A percentile compares a stretch with the other conserved stretches of the same genome.
Conservation (phyloP, 768 basidiomycete genomes). For the Zangia roseola region DNA sequence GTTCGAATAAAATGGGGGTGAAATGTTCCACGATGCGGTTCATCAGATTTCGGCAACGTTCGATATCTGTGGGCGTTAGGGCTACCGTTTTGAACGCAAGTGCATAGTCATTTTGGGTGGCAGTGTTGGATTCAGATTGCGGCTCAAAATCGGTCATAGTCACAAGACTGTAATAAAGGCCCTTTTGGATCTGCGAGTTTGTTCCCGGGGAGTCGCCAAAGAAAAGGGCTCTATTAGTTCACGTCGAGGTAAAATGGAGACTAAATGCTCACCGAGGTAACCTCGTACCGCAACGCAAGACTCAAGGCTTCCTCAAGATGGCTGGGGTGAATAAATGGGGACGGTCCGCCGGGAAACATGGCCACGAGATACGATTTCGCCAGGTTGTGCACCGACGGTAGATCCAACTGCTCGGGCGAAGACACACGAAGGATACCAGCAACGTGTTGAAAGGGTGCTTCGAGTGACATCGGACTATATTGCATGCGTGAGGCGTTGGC, state of each 20-base stretch:
- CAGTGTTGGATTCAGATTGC: conserved; percentile 21
- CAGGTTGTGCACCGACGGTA: conserved; percentile 49
- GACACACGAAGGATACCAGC: conserved; percentile 57
- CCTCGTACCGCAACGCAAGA: conserved; percentile 47
- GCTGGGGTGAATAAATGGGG: conserved; percentile 41
- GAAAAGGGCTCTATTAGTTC: not conserved
- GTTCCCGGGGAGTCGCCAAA: not conserved
- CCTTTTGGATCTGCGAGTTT: conserved; percentile 52
- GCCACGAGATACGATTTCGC: conserved; percentile 42
- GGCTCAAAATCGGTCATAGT: conserved; percentile 57
- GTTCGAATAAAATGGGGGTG: conserved; percentile 70
- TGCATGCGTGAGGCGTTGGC: conserved; percentile 17
- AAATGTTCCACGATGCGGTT: conserved; percentile 60
- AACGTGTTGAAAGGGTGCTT: conserved; percentile 46
- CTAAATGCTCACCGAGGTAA: conserved; percentile 46
- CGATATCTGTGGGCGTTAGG: conserved; percentile 34
- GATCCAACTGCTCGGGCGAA: conserved; percentile 52
- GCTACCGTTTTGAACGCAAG: not conserved
- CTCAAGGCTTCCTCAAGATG: conserved; percentile 53
- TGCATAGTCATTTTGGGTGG: conserved; percentile 2
- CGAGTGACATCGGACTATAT: conserved; percentile 45
- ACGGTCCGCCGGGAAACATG: conserved; percentile 51
- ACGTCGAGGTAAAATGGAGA: not conserved
- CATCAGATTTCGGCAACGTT: conserved; percentile 51
- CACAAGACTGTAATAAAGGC: conserved; percentile 62